Evolutionary conservation across 2,329 filamentous ascomycete genomes (phyloP), one percentile per base, ranked within the genome.

Genomic region (Pseudopyricularia javanii): DNA sequence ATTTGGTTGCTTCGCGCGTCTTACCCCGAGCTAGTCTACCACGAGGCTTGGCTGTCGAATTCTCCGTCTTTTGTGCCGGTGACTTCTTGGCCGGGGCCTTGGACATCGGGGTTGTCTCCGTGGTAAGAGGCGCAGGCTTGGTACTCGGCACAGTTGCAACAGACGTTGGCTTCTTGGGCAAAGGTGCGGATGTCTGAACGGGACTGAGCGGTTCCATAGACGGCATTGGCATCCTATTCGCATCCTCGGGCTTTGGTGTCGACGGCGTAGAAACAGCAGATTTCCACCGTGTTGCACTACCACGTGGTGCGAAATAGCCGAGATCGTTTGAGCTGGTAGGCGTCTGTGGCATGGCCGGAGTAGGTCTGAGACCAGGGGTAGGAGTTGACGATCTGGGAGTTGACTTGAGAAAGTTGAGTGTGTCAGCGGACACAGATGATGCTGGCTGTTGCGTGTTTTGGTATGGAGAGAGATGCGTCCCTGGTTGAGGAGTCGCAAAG

Each of bases 201-300:
- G 80, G 81, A 56, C 80, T 84, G 4, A 83, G 67, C 0, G 79
- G 79, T 58, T 85, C 81, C 54, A 70, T 74, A 3, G 73, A 71
- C 3, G 81, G 81, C 54, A 77, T 78, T 33, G 71, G 69, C 15
- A 70, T 63, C 48, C 73, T 71, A 49, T 24, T 47, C 4, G 66
- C 69, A 48, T 66, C 63, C 12, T 61, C 63, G 28, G 59, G 59
- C 4, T 65, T 63, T 2, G 81, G 81, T 1, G 81, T 85, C 4
- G 79, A 79, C 4, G 78, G 76, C 1, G 78, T 80, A 7, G 77
- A 74, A 5, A 62, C 59, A 32, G 70, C 72, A 15, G 75, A 68
- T 2, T 71, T 76, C 80, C 81, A 85, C 59, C 75, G 77, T 0
- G 81, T 85, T 47, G 77, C 79, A 54, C 61, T 68, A 9, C 65